These are phyloP conservation scores for Skeletonema menzelii DNA, from an alignment of 108 stramenopile species.

Conservation along the genomic window DNA sequence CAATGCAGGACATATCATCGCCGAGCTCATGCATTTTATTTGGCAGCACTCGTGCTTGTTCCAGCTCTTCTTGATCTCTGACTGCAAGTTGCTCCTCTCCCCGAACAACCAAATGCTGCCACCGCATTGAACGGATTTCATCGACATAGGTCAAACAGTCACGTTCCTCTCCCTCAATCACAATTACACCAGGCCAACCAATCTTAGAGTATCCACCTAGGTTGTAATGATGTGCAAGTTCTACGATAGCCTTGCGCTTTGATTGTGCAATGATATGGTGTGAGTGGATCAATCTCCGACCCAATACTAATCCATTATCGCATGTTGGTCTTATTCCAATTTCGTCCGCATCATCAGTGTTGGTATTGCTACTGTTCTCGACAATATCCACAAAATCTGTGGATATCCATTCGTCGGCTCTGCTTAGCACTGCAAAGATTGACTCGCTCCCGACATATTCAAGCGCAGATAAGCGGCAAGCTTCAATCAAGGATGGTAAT, in stretches of 20 bases:
- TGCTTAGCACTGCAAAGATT: constrained; percentile 58
- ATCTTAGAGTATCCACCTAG: constrained; percentile 78
- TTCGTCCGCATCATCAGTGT: background rate
- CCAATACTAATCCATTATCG: constrained; percentile 27
- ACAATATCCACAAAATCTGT: constrained; percentile 49
- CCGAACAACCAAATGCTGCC: constrained; percentile 79
- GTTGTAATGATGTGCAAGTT: constrained; percentile 55
- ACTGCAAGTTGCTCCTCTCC: constrained; percentile 61
- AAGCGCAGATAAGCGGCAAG: constrained; percentile 34
- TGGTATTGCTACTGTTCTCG: background rate
- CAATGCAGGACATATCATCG: constrained; percentile 70
- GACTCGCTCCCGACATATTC: constrained; percentile 57
- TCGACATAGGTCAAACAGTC: constrained; percentile 65
- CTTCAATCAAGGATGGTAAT: constrained; percentile 37
- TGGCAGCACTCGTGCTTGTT: constrained; percentile 19
- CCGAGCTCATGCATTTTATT: constrained; percentile 41
- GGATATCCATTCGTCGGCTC: constrained; percentile 75
- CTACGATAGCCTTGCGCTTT: constrained; percentile 64
- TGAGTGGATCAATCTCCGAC: constrained; percentile 72
- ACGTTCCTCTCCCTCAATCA: constrained; percentile 71
- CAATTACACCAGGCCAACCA: constrained; percentile 83
- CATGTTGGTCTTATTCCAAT: background rate
- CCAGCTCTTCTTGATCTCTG: constrained; percentile 1
- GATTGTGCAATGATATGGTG: constrained; percentile 87
- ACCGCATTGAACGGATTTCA: constrained; percentile 63